Conservation (phyloP, 1,284 basidiomycete species). For the Ustilago tritici region DNA sequence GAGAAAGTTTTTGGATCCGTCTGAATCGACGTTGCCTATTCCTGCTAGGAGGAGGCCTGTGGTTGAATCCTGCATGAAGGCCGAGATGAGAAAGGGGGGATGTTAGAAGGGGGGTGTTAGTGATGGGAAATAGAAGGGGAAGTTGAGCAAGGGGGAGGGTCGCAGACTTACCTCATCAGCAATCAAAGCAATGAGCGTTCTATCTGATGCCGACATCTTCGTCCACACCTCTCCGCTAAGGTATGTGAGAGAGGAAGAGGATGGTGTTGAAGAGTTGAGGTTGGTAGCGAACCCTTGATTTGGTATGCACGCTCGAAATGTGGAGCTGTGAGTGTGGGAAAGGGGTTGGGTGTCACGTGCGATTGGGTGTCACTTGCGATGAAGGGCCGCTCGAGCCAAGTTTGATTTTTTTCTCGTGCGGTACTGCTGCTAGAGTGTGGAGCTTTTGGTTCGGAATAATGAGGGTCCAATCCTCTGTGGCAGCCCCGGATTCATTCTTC, state of each 20-base stretch:
- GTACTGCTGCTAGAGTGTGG: background rate
- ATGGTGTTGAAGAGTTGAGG: background rate
- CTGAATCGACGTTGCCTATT: slow-evolving; percentile 64
- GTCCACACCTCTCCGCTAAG: background rate
- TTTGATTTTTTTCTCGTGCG: slow-evolving; percentile 23
- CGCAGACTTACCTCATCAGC: slow-evolving; percentile 56
- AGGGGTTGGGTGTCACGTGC: slow-evolving; percentile 27
- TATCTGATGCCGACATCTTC: slow-evolving; percentile 53
- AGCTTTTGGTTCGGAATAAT: background rate
- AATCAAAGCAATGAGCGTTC: slow-evolving; percentile 61
- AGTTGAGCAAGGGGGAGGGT: background rate
- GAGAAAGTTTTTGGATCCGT: slow-evolving; percentile 67
- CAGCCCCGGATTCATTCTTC: slow-evolving; percentile 5
- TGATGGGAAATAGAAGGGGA: background rate
- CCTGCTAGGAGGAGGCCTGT: slow-evolving; percentile 69
- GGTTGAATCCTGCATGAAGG: slow-evolving; percentile 58
- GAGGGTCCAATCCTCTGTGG: slow-evolving; percentile 2
- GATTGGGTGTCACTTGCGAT: background rate
- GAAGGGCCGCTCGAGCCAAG: slow-evolving; percentile 29
- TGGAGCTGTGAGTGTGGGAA: slow-evolving; percentile 7
- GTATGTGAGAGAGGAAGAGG: background rate
- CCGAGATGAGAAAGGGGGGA: background rate
- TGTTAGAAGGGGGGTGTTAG: background rate
- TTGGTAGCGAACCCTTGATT: background rate
- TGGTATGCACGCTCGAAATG: slow-evolving; percentile 9